Base-by-base conservation (phyloP, 2,329 filamentous ascomycete species). In the Rhytidhysteron rufulum region DNA sequence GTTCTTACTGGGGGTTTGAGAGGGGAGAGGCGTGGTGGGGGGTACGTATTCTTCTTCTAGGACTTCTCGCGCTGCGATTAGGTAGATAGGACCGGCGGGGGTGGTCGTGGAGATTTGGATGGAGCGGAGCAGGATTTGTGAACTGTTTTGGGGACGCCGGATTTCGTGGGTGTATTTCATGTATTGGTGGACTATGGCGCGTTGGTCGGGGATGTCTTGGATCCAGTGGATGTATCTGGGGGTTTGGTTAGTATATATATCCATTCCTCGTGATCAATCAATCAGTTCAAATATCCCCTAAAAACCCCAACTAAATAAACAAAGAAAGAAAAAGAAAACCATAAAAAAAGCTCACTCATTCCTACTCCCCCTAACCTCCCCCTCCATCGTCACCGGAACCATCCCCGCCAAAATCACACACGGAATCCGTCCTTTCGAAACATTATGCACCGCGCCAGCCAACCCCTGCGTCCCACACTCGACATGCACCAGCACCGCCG, bases 211-310 rank as follows among this genome's bases (percentile, higher is more conserved):
- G 3, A 89, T 83, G 63, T 91, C 85, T 55, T 91, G 86, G 22
- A 90, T 84, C 85, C 86, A 91, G 62, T 91, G 86, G 51, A 89
- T 90, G 60, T 87, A 90, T 64, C n/a, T n/a, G n/a, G n/a, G n/a
- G n/a, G n/a, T n/a, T n/a, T n/a, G n/a, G n/a, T n/a, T n/a, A n/a
- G n/a, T n/a, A n/a, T n/a, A n/a, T n/a, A n/a, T n/a, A n/a, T n/a
- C n/a, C n/a, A n/a, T n/a, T n/a, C n/a, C n/a, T n/a, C n/a, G n/a
- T n/a, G n/a, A n/a, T n/a, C n/a, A n/a, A n/a, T n/a, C n/a, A n/a
- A n/a, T n/a, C n/a, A n/a, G n/a, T n/a, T n/a, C n/a, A n/a, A n/a
- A n/a, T n/a, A n/a, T n/a, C n/a, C n/a, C n/a, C n/a, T n/a, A n/a
- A n/a, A n/a, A n/a, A n/a, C n/a, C n/a, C n/a, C n/a, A n/a, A n/a